Evolutionary conservation across 2,329 filamentous ascomycete genomes (phyloP).

Genomic region (Diaporthe ilicicola): DNA sequence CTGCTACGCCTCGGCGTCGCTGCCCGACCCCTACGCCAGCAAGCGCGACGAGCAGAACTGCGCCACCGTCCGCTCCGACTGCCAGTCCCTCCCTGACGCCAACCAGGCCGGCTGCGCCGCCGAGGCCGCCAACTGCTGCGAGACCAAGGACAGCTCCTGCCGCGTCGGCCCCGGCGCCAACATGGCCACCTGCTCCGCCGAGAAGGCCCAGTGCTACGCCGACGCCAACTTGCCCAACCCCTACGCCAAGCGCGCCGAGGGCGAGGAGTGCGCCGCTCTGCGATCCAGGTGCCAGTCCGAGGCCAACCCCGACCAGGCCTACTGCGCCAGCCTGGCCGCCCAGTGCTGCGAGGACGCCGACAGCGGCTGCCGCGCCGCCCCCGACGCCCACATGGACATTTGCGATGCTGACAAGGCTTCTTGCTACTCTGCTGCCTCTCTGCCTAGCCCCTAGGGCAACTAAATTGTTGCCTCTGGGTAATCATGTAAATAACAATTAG

Average conservation of each 20-base stretch:
- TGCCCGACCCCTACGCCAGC: not conserved
- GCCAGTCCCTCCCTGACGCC: not conserved
- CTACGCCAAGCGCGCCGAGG: constrained; percentile 20
- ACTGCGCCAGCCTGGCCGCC: not conserved
- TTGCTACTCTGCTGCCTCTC: not conserved
- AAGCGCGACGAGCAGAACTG: constrained; percentile 17
- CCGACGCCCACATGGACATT: constrained; percentile 14
- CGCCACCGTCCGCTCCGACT: not conserved
- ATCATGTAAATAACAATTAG: not conserved
- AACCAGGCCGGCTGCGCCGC: not conserved
- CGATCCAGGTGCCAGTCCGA: not conserved
- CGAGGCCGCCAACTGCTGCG: not conserved
- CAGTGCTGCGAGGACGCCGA: not conserved
- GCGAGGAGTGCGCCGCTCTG: not conserved
- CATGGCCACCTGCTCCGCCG: not conserved
- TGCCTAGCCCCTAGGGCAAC: constrained; percentile 15
- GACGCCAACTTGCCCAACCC: not conserved
- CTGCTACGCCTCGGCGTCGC: not conserved
- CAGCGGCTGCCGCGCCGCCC: not conserved
- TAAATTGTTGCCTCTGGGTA: not conserved
- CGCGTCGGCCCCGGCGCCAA: not conserved
- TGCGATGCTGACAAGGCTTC: too few relatives aligned
- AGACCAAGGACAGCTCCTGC: constrained; percentile 4
- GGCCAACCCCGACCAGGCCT: not conserved
- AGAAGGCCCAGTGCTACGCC: constrained; percentile 11